Conservation (phyloP, 129 eudicot species). For the Arctium lappa region DNA sequence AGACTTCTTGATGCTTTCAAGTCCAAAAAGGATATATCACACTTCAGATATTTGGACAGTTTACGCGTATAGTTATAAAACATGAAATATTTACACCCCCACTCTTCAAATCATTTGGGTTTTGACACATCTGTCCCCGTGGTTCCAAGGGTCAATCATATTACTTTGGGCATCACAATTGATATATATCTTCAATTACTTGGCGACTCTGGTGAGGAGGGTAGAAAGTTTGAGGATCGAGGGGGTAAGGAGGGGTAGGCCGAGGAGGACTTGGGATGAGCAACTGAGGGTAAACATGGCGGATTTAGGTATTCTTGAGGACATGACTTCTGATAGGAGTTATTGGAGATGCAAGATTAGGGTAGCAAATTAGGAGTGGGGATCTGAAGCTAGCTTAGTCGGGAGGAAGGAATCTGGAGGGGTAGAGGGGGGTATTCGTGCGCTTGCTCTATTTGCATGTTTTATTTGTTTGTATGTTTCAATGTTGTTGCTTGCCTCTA, state of each 20-base stretch:
- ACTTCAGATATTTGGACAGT: background rate
- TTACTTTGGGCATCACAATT: background rate
- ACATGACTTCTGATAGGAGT: too few species aligned
- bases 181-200: background rate
- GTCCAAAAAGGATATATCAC: background rate
- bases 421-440: too few species aligned
- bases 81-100: background rate
- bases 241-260: too few species aligned
- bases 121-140: background rate
- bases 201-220: background rate
- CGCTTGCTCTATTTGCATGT: too few species aligned
- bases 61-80: background rate
- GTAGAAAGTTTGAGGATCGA: background rate
- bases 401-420: too few species aligned
- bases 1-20: background rate
- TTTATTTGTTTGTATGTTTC: too few species aligned
- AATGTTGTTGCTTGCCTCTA: too few species aligned
- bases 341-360: too few species aligned
- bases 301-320: too few species aligned
- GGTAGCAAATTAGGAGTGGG: too few species aligned
- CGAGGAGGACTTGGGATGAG: background rate
- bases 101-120: background rate
- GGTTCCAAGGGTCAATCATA: too few species aligned
- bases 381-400: too few species aligned
- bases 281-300: background rate